Percentiles rank a stretch among this genome's conserved stretches.
These are phyloP conservation scores for Xylaria sp. DNA, from an alignment of 495 filamentous ascomycete species.

Conservation along the genomic window DNA sequence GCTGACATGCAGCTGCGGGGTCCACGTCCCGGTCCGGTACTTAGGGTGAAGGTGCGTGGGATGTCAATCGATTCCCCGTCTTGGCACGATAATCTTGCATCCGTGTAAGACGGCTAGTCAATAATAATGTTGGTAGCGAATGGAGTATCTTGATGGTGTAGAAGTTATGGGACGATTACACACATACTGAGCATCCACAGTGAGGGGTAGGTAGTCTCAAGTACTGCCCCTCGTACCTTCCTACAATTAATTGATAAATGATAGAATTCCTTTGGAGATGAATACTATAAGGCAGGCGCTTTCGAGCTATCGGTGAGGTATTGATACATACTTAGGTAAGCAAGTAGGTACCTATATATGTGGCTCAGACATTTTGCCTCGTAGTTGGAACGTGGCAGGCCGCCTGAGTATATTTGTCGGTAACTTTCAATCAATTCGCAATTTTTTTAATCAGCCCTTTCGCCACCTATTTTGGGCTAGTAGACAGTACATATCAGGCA, in stretches of 20 bases:
- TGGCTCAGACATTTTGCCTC: too few relatives aligned
- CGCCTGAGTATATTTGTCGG: too few relatives aligned
- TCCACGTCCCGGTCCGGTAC: background rate
- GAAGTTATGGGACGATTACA: background rate
- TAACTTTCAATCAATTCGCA: too few relatives aligned
- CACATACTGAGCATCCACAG: background rate
- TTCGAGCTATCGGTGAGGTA: background rate
- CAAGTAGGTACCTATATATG: too few relatives aligned
- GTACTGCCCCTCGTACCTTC: background rate
- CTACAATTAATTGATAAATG: background rate
- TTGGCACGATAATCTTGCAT: background rate
- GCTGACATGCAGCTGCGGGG: slow-evolving; percentile 13
- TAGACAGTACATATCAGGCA: too few relatives aligned
- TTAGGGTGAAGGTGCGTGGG: background rate
- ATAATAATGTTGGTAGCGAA: background rate
- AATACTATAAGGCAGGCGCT: background rate
- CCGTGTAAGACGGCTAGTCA: background rate
- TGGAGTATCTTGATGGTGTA: background rate
- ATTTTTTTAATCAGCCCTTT: too few relatives aligned
- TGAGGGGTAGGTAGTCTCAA: background rate
- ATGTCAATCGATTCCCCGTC: background rate
- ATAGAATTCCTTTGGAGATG: background rate
- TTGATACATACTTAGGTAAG: background rate
- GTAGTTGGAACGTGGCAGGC: too few relatives aligned
- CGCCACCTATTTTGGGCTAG: too few relatives aligned